Conservation (phyloP, 345 rosid genomes). For the Hirschfeldia incana region DNA sequence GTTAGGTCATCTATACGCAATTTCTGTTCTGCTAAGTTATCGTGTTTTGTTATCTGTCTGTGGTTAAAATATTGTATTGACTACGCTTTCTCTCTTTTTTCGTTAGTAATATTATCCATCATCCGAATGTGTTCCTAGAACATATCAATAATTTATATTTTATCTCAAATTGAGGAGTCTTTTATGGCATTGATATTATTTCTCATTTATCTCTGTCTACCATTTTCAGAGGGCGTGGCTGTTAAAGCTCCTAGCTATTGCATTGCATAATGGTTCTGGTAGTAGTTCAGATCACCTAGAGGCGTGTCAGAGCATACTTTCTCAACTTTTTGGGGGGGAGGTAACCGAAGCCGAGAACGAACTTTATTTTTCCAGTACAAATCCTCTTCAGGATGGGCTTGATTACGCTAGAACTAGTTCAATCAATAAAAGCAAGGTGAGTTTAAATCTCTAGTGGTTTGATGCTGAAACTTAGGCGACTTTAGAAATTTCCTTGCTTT, state of each 20-base stretch:
- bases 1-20: not conserved
- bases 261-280: conserved; percentile 71
- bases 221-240: conserved; percentile 87
- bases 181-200: conserved; percentile 7
- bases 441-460: conserved; percentile 18
- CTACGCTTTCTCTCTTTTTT: not conserved
- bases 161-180: not conserved
- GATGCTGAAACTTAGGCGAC: conserved; percentile 41
- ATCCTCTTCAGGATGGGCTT: conserved; percentile 44
- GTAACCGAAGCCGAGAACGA: conserved; percentile 47
- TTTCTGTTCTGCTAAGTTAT: conserved; percentile 1
- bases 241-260: conserved; percentile 84
- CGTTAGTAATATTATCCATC: not conserved
- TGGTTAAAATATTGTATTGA: conserved; percentile 8
- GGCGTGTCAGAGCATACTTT: conserved; percentile 69
- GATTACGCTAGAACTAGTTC: conserved; percentile 61
- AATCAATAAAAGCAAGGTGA: conserved; percentile 78
- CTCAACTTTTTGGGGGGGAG: conserved; percentile 78
- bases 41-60: not conserved
- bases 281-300: conserved; percentile 64
- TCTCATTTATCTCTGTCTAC: conserved; percentile 22
- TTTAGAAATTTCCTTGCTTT: conserved; percentile 13
- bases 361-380: conserved; percentile 38
- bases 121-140: conserved; percentile 6
- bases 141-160: not conserved